Evolutionary conservation across 2,329 filamentous ascomycete species (phyloP).

Genomic region (Cladophialophora chaetospira): DNA sequence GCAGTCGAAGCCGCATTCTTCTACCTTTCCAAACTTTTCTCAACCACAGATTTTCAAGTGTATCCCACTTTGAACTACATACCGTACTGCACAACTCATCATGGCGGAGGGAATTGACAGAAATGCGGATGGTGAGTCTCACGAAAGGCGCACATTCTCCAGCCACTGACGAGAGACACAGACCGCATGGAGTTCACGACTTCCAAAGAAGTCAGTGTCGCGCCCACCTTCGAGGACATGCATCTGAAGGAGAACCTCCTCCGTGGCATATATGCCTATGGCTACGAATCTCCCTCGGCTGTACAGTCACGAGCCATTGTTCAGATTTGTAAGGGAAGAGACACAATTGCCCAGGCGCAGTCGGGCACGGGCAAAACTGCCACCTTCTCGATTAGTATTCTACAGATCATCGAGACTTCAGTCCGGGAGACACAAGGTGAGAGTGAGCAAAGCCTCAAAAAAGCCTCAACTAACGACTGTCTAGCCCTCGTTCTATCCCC

Average conservation of each 20-base stretch:
- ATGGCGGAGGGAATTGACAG: conserved; percentile 96
- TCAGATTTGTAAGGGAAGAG: conserved; percentile 97
- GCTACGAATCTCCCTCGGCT: conserved; percentile 96
- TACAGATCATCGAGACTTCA: conserved; percentile 92
- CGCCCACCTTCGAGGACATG: conserved; percentile 94
- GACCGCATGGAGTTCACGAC: conserved; percentile 98
- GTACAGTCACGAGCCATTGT: conserved; percentile 98
- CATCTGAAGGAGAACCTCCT: conserved; percentile 96
- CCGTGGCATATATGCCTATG: conserved; percentile 96
- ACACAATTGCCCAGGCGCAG: conserved; percentile 97
- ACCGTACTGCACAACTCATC: conserved; percentile 37
- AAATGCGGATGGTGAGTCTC: conserved; percentile 68
- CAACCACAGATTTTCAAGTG: not conserved
- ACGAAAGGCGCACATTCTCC: not conserved
- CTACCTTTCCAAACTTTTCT: not conserved
- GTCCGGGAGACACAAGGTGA: conserved; percentile 81
- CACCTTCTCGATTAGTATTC: conserved; percentile 93
- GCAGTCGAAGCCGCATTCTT: no score
- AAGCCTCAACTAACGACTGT: conserved; percentile 2
- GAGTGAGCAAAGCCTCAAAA: conserved; percentile 1
- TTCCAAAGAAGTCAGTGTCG: conserved; percentile 92
- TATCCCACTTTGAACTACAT: not conserved
- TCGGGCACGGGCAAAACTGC: conserved; percentile 97
- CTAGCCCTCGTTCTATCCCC: conserved; percentile 87
- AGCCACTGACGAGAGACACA: conserved; percentile 35